Percentiles rank a stretch among this genome's conserved stretches.
Conservation (phyloP, 1,139 yeast genomes). For the Yamadazyma siamensis region DNA sequence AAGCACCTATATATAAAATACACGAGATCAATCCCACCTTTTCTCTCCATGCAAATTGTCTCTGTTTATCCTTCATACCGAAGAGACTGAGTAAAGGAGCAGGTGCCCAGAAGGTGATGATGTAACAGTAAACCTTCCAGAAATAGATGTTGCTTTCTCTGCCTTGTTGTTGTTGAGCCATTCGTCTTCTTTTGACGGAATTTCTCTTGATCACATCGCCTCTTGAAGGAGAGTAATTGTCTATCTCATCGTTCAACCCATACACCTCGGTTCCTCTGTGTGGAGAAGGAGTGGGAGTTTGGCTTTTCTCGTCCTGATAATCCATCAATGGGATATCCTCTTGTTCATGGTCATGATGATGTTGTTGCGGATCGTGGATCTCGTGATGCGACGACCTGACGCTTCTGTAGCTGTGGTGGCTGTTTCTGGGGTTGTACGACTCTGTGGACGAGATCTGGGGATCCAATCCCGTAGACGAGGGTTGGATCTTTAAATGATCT, state of each 20-base stretch:
- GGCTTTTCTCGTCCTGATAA: conserved; percentile 11
- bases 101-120: conserved; percentile 91
- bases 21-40: conserved; percentile 81
- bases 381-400: conserved; percentile 6
- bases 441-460: conserved; percentile 33
- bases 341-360: too few species aligned
- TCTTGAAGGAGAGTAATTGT: conserved; percentile 24
- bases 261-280: conserved; percentile 49
- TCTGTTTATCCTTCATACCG: conserved; percentile 75
- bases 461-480: conserved; percentile 73
- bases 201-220: conserved; percentile 22
- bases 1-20: conserved; percentile 68
- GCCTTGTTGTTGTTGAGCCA: conserved; percentile 9
- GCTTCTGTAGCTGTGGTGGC: conserved; percentile 12
- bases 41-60: conserved; percentile 97
- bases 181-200: conserved; percentile 8
- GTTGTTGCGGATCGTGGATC: conserved; percentile 25
- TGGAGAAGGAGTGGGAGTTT: conserved; percentile 7
- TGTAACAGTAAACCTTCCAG: conserved; percentile 81
- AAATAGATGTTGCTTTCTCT: conserved; percentile 42
- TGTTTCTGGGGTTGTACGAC: conserved; percentile 9
- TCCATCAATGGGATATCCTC: conserved; percentile 50
- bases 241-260: conserved; percentile 60
- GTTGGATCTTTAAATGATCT: conserved; percentile 59
- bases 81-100: conserved; percentile 64